These are phyloP conservation scores for Neurospora tetraspora DNA, from an alignment of 495 filamentous ascomycete genomes.

Conservation along the genomic window DNA sequence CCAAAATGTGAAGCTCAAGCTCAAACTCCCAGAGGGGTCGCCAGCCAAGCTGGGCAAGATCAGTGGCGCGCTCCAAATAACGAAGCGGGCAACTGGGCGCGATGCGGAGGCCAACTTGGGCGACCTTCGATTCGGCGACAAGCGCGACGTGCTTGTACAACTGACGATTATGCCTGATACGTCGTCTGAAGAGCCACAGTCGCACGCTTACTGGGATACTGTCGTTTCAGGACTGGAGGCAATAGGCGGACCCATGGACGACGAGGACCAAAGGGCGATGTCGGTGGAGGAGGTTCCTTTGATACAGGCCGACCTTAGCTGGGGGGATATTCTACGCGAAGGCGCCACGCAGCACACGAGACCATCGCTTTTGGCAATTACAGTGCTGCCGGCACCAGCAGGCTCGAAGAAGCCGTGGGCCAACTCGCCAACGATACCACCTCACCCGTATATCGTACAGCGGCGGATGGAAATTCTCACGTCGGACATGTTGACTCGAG, in stretches of 20 bases:
- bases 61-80: conserved; percentile 91
- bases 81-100: conserved; percentile 92
- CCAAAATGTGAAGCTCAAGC: conserved; percentile 95
- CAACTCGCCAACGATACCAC: conserved; percentile 79
- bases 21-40: conserved; percentile 89
- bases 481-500: conserved; percentile 94
- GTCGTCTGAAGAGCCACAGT: conserved; percentile 71
- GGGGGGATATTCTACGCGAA: conserved; percentile 89
- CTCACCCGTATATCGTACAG: conserved; percentile 91
- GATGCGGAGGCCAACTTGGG: conserved; percentile 91
- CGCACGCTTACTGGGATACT: conserved; percentile 94
- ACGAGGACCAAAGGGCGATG: conserved; percentile 70
- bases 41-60: conserved; percentile 98
- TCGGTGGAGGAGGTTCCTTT: conserved; percentile 94
- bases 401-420: conserved; percentile 51
- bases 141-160: conserved; percentile 93
- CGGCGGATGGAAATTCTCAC: conserved; percentile 96
- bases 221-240: conserved; percentile 94
- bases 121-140: conserved; percentile 93
- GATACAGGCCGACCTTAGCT: conserved; percentile 89
- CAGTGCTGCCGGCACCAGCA: conserved; percentile 77
- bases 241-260: conserved; percentile 80
- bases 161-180: conserved; percentile 88
- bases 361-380: conserved; percentile 91
- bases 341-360: conserved; percentile 80